Evolutionary conservation across 1,284 basidiomycete species (phyloP), one percentile per base, ranked within the genome.

Genomic region (Ustilago shanxiensis): DNA sequence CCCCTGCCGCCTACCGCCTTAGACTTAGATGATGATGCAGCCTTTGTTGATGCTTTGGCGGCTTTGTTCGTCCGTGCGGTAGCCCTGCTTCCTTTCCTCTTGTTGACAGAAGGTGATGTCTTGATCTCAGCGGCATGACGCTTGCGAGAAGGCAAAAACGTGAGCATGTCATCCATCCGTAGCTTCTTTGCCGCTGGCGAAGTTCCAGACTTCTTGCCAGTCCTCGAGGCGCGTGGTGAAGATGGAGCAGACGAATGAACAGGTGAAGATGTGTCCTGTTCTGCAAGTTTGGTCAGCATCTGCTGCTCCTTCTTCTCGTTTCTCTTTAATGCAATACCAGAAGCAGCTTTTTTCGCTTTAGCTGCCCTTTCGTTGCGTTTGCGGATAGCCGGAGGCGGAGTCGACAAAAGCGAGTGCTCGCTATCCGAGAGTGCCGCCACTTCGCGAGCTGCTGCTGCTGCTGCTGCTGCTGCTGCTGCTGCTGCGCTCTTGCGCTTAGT

Each of bases 141-240:
- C 41, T 59, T 63, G 6, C 67, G 56, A n/a, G 37, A 31, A 31
- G 72, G 72, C 22, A 76, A 45, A 7, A 64, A 35, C 11, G n/a
- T 24, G 10, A 76, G 22, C 2, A 60, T 14, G 8, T 76, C 68
- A 26, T 71, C 68, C 65, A 67, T 67, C 5, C 53, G 35, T 3
- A 68, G 26, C 24, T 57, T 71, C 26, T 63, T 71, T 4, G 55
- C 31, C 20, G 60, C n/a, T 7, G 71, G 24, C 5, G 63, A 60
- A 2, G 16, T n/a, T 2, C 44, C 35, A 2, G 10, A 28, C 50
- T 24, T 59, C 57, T 60, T 64, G 13, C 57, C 39, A 9, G 39
- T 41, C 11, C 49, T 37, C n/a, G 20, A 37, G 13, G 47, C 26
- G 1, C 37, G 52, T 16, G 69, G 59, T 26, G 69, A 62, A 20